Evolutionary conservation across 768 basidiomycete species (phyloP).

Genomic region (Asterophora parasitica): DNA sequence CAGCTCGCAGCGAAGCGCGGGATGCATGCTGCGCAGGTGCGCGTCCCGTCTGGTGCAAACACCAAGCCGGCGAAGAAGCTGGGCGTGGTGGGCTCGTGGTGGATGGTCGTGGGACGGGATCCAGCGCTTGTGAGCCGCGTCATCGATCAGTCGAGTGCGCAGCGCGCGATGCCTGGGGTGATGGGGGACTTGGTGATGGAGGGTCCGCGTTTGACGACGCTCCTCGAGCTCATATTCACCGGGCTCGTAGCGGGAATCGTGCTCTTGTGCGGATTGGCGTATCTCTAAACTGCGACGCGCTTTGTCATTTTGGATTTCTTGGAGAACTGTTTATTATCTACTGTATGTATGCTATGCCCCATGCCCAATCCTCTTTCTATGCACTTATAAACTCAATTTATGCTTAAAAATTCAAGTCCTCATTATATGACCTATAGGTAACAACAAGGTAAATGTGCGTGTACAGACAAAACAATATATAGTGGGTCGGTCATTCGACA

Average conservation of each 20-base stretch:
- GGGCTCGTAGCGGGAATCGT: conserved; percentile 15
- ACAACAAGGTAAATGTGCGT: neutral
- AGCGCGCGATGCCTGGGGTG: conserved; percentile 18
- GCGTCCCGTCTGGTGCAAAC: conserved; percentile 3
- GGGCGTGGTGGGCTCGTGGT: conserved; percentile 24
- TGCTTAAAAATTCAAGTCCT: conserved; percentile 1
- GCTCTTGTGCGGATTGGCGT: conserved; percentile 13
- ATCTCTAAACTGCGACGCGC: conserved; percentile 1
- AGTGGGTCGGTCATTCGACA: neutral
- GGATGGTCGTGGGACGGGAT: conserved; percentile 28
- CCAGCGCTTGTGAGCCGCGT: conserved; percentile 23
- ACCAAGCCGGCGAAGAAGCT: conserved; percentile 8
- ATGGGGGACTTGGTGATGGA: conserved; percentile 11
- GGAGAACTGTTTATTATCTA: neutral
- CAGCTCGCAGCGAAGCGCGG: conserved; percentile 22
- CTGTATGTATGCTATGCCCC: conserved; percentile 1
- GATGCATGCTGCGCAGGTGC: conserved; percentile 24
- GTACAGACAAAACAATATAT: neutral
- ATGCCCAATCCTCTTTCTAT: too few species aligned
- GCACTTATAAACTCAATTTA: conserved; percentile 1
- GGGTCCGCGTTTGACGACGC: conserved; percentile 13
- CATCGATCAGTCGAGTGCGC: conserved; percentile 16
- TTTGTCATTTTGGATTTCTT: neutral
- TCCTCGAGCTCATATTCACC: conserved; percentile 14
- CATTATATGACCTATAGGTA: neutral